These are phyloP conservation scores for Pythium coloratum DNA, from an alignment of 352 stramenopile species.

Conservation along the genomic window DNA sequence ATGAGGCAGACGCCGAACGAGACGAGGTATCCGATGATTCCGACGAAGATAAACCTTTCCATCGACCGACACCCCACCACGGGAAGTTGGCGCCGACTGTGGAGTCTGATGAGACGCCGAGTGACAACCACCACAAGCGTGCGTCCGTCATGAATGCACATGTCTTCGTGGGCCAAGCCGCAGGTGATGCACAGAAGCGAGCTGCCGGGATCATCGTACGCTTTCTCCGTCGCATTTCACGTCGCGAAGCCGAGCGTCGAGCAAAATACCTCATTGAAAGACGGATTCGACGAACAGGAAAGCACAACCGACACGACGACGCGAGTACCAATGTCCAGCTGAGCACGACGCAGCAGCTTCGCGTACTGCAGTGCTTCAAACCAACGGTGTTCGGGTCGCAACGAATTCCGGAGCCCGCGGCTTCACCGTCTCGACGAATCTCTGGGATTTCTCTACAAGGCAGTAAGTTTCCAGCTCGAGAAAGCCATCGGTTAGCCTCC, in stretches of 20 bases:
- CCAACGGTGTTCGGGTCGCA: constrained; percentile 44
- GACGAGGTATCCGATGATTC: not conserved
- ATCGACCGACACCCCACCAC: not conserved
- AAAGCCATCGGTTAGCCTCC: constrained; percentile 6
- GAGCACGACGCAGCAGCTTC: constrained; percentile 46
- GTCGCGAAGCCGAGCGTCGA: constrained; percentile 32
- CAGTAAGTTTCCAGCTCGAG: constrained; percentile 18
- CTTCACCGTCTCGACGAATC: constrained; percentile 1
- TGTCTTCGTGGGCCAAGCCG: constrained; percentile 7
- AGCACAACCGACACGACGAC: constrained; percentile 23
- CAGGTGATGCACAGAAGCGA: constrained; percentile 33
- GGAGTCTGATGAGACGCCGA: not conserved
- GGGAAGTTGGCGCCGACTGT: not conserved
- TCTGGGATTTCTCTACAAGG: constrained; percentile 24
- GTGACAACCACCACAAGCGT: not conserved
- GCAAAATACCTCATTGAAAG: constrained; percentile 35
- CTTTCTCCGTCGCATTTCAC: constrained; percentile 46
- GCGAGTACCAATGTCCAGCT: constrained; percentile 26
- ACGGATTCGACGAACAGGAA: constrained; percentile 27
- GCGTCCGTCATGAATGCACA: constrained; percentile 21
- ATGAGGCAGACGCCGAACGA: constrained; percentile 2
- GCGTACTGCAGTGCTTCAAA: constrained; percentile 64
- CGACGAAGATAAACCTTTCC: not conserved
- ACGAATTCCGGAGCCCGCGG: not conserved
- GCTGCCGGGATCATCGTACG: constrained; percentile 59